Evolutionary conservation across 352 stramenopile genomes (phyloP), one percentile per base, ranked within the genome.

Genomic region (Plasmopara viticola): DNA sequence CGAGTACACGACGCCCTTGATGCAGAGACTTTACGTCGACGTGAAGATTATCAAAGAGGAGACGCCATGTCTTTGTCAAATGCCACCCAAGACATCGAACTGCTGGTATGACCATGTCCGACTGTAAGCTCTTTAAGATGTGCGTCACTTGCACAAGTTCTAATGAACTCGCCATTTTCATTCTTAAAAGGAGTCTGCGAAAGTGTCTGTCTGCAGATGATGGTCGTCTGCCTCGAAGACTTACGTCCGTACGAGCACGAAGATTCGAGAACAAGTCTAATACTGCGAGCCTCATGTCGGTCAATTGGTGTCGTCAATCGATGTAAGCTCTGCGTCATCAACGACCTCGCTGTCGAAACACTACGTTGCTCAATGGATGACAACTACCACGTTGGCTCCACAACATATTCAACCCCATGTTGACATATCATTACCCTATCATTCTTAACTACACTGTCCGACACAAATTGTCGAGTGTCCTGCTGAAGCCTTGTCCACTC

Each of bases 31-130:
- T 68, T 29, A 84, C 55, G 34, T 92, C 79, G n/a, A 92, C 73
- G 57, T 89, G 68, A 4, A 92, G 58, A 0, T 77, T 75, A 20
- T 82, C 44, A 25, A 90, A 90, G 2, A 93, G 57, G 51, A 84
- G 53, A 40, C 83, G 76, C 79, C 79, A 90, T n/a, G 68, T 74
- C 64, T 93, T 93, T 28, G 72, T 88, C 28, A 93, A 64, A 30
- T 90, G 50, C 75, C 76, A 93, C 0, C 79, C 83, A 25, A 93
- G 68, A 40, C 64, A 85, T 9, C 78, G 78, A 31, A 90, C 78
- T 5, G 78, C 77, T 0, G 78, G 75, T 65, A 90, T 70, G 10
- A 82, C 35, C 82, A 90, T 88, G 41, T 90, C 78, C 0, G 77
- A 90, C 54, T 85, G 70, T 25, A 91, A 68, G 6, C 66, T 53